A percentile compares a stretch with the other conserved stretches of the same genome.
These are phyloP conservation scores for Edaphochlamys debaryana DNA, from an alignment of 139 green algal genomes.

Conservation along the genomic window DNA sequence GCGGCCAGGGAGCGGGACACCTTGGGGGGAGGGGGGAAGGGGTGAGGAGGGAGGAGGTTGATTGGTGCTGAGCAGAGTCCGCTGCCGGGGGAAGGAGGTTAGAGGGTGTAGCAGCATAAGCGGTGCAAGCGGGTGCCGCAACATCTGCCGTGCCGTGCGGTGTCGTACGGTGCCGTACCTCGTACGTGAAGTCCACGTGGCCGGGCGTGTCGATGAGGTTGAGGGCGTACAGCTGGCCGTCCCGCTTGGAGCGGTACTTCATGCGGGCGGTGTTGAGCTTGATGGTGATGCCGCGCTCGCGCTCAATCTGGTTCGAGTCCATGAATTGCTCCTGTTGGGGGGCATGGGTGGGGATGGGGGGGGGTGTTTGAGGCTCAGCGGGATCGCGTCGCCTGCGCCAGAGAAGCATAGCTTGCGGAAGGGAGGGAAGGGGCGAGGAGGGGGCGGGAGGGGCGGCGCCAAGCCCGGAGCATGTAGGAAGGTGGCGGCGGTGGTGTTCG, in stretches of 20 bases:
- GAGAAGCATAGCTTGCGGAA: too few relatives aligned
- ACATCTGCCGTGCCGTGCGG: too few relatives aligned
- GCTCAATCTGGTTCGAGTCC: slow-evolving; percentile 91
- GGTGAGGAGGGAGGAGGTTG: neutral
- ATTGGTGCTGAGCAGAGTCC: neutral
- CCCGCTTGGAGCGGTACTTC: slow-evolving; percentile 76
- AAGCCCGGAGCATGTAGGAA: too few relatives aligned
- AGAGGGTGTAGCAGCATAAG: too few relatives aligned
- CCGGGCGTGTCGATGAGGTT: slow-evolving; percentile 89
- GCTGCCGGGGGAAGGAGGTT: too few relatives aligned
- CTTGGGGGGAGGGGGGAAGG: slow-evolving; percentile 51
- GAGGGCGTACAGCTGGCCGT: slow-evolving; percentile 78
- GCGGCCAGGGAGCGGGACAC: slow-evolving; percentile 94
- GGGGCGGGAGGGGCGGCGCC: too few relatives aligned
- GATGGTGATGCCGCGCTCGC: slow-evolving; percentile 93
- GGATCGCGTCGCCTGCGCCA: too few relatives aligned
- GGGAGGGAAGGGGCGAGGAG: too few relatives aligned
- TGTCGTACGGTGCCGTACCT: slow-evolving; percentile 48
- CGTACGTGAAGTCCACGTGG: slow-evolving; percentile 66
- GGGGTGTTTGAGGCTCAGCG: too few relatives aligned
- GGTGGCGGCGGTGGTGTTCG: neutral
- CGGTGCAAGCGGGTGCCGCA: too few relatives aligned
- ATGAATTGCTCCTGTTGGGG: slow-evolving; percentile 89
- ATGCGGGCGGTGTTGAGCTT: slow-evolving; percentile 97
- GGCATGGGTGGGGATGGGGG: too few relatives aligned